These are phyloP conservation scores for Eimeria necatrix DNA, from an alignment of 169 alveolate genomes.

Conservation along the genomic window DNA sequence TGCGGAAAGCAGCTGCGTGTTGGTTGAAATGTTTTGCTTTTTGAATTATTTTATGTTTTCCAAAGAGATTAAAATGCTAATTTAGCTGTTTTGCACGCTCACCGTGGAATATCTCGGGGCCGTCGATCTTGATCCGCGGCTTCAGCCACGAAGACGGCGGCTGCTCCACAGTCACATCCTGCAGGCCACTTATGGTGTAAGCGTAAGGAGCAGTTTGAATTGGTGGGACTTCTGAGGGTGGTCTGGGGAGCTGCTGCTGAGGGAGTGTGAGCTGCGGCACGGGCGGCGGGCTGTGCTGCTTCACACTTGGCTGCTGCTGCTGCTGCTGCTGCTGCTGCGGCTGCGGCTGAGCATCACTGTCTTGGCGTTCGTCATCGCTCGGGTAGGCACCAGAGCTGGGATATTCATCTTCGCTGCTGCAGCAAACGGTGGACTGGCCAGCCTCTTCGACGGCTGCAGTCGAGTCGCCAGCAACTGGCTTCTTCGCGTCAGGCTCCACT, in stretches of 20 bases:
- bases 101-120: conserved; percentile 70
- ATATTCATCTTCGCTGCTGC: conserved; percentile 71
- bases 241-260: conserved; percentile 28
- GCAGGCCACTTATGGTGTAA: conserved; percentile 44
- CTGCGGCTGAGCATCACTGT: conserved; percentile 44
- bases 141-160: conserved; percentile 64
- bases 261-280: background rate
- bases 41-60: too few relatives aligned
- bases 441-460: conserved; percentile 34
- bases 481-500: background rate
- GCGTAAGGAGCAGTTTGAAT: conserved; percentile 47
- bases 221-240: background rate
- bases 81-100: background rate
- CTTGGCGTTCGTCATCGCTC: conserved; percentile 73
- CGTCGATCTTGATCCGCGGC: conserved; percentile 69
- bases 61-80: too few relatives aligned
- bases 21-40: background rate
- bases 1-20: background rate
- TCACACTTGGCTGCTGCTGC: conserved; percentile 5
- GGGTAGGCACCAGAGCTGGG: conserved; percentile 11
- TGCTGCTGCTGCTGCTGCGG: background rate
- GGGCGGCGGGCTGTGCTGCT: background rate
- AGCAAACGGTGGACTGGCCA: conserved; percentile 74
- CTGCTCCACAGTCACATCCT: conserved; percentile 13
- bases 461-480: conserved; percentile 54